Evolutionary conservation across 306 rosid genomes (phyloP).

Genomic region (Quercus glauca): DNA sequence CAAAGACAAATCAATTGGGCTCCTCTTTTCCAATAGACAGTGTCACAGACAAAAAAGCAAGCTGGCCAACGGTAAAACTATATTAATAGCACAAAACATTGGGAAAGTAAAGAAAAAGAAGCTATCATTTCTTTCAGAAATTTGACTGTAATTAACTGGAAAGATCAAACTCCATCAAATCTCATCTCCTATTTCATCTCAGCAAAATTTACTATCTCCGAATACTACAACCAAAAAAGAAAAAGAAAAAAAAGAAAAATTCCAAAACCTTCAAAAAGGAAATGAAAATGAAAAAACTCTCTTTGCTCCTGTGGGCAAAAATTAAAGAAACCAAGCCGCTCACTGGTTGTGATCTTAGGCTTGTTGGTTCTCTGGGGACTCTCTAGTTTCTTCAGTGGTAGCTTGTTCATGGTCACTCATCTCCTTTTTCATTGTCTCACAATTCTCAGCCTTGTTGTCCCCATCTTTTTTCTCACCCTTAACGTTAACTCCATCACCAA

Average conservation of each 20-base stretch:
- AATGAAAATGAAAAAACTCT: not conserved
- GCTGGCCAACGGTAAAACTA: not conserved
- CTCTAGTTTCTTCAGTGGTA: slow-evolving; percentile 11
- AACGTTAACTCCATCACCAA: not conserved
- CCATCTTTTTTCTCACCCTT: not conserved
- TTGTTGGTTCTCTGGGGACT: not conserved
- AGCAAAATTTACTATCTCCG: not conserved
- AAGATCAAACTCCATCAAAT: not conserved
- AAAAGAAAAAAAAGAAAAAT: not conserved
- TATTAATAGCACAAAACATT: not conserved
- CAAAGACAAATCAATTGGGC: not conserved
- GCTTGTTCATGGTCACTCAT: slow-evolving; percentile 1
- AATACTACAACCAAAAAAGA: not conserved
- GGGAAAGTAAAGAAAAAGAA: not conserved
- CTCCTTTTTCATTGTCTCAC: slow-evolving; percentile 34
- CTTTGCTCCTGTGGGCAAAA: not conserved
- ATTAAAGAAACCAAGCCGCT: not conserved
- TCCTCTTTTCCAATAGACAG: not conserved
- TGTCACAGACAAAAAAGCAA: not conserved
- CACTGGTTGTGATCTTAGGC: slow-evolving; percentile 23
- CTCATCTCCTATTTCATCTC: not conserved
- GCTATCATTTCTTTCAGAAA: not conserved
- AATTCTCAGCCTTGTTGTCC: not conserved
- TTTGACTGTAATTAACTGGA: not conserved
- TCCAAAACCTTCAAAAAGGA: not conserved